Conservation (phyloP, 2,329 filamentous ascomycete species). For the Microsporum ferrugineum region DNA sequence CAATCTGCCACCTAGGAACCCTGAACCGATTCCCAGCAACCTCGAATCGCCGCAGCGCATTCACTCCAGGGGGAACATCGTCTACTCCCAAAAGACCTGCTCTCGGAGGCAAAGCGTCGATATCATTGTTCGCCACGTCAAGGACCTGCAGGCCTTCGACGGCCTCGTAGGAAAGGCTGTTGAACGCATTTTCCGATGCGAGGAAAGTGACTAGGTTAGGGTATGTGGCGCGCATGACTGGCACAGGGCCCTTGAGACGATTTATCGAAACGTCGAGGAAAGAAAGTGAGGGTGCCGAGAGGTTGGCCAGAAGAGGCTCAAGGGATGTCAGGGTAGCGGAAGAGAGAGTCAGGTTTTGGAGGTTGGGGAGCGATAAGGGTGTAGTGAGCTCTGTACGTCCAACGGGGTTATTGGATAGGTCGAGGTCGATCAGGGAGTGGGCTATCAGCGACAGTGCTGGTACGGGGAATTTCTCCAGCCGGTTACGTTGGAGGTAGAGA, state of each 20-base stretch:
- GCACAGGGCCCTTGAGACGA: constrained; percentile 57
- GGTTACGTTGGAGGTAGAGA: constrained; percentile 66
- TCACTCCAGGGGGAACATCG: constrained; percentile 28
- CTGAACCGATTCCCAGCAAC: constrained; percentile 78
- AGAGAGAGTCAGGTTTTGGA: constrained; percentile 66
- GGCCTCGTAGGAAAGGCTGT: constrained; percentile 58
- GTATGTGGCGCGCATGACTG: constrained; percentile 54
- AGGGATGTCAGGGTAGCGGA: constrained; percentile 64
- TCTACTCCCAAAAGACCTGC: constrained; percentile 64
- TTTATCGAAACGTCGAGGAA: constrained; percentile 76
- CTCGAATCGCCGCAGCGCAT: constrained; percentile 55
- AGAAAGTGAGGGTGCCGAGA: constrained; percentile 63
- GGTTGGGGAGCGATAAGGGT: constrained; percentile 55
- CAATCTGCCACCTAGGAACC: constrained; percentile 70
- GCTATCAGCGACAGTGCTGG: constrained; percentile 58
- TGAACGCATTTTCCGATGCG: constrained; percentile 67
- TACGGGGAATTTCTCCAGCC: constrained; percentile 57
- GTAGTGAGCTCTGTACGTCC: constrained; percentile 48
- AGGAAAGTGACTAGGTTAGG: constrained; percentile 60
- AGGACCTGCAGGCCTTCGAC: constrained; percentile 64
- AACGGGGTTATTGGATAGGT: constrained; percentile 64
- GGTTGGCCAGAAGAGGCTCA: constrained; percentile 50
- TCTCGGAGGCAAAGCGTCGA: constrained; percentile 66
- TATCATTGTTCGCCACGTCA: constrained; percentile 75
- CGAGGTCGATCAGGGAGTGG: constrained; percentile 57